phyloP scores from a whole-genome alignment of 2,329 filamentous ascomycete species.

The Sordariomycetes sp. region DNA sequence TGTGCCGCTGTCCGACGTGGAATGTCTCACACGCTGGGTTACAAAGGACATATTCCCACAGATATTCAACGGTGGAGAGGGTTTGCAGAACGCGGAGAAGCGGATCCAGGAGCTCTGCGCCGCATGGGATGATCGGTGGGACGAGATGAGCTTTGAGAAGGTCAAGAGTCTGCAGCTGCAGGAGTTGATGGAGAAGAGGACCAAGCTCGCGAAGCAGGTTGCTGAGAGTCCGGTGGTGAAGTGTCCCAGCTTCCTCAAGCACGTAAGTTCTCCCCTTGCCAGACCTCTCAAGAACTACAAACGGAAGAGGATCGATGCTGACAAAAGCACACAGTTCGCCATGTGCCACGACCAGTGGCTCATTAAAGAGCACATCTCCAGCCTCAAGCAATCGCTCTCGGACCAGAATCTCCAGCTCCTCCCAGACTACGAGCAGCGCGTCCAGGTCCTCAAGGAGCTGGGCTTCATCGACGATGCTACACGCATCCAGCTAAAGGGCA shows the following conservation, averaged over 20 bases:
- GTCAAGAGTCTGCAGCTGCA: conserved; percentile 77
- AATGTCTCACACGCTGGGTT: conserved; percentile 69
- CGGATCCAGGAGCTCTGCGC: conserved; percentile 60
- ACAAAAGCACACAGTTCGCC: conserved; percentile 59
- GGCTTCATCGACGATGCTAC: conserved; percentile 82
- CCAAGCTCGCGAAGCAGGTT: conserved; percentile 52
- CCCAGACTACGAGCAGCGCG: conserved; percentile 92
- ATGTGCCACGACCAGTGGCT: conserved; percentile 97
- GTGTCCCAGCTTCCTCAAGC: conserved; percentile 77
- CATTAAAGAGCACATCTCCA: conserved; percentile 85
- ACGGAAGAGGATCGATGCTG: neutral
- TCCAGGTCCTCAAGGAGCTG: conserved; percentile 83
- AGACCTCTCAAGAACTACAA: neutral
- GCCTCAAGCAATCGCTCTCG: conserved; percentile 81
- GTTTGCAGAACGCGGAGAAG: conserved; percentile 47
- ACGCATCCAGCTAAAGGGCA: conserved; percentile 91
- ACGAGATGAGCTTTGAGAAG: conserved; percentile 73
- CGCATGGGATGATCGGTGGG: conserved; percentile 71
- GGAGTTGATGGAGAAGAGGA: conserved; percentile 67
- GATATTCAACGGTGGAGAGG: conserved; percentile 45
- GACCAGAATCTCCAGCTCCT: conserved; percentile 94
- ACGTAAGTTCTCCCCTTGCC: conserved; percentile 48
- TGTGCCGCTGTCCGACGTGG: conserved; percentile 68
- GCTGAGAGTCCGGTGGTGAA: conserved; percentile 54
- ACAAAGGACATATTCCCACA: conserved; percentile 50